phyloP scores from a whole-genome alignment of 495 filamentous ascomycete genomes.

The Penicillium longicatenatum region DNA sequence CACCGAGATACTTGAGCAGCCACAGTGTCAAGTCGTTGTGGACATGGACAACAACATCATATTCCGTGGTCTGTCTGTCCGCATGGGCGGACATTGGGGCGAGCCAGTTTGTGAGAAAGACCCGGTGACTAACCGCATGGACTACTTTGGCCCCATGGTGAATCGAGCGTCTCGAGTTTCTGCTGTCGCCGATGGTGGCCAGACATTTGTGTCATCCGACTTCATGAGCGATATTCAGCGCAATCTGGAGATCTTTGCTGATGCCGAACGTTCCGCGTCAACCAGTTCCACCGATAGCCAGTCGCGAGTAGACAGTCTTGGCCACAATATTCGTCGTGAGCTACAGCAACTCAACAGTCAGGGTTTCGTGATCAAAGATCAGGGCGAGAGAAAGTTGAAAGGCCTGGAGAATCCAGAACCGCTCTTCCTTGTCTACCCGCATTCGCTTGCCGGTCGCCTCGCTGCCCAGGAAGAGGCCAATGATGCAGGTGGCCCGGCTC shows the following conservation, averaged over 20 bases:
- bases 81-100: slow-evolving; percentile 97
- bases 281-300: slow-evolving; percentile 76
- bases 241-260: slow-evolving; percentile 80
- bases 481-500: slow-evolving; percentile 36
- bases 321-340: slow-evolving; percentile 78
- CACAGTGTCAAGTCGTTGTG: slow-evolving; percentile 75
- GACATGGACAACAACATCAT: slow-evolving; percentile 89
- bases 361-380: slow-evolving; percentile 95
- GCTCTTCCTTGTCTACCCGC: slow-evolving; percentile 91
- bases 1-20: slow-evolving; percentile 83
- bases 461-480: slow-evolving; percentile 56
- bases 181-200: slow-evolving; percentile 91
- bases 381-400: slow-evolving; percentile 91
- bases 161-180: slow-evolving; percentile 94
- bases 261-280: slow-evolving; percentile 69
- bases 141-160: slow-evolving; percentile 99
- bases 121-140: slow-evolving; percentile 96
- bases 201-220: slow-evolving; percentile 94
- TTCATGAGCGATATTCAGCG: slow-evolving; percentile 95
- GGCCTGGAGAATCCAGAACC: slow-evolving; percentile 97
- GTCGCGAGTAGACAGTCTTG: slow-evolving; percentile 48
- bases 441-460: slow-evolving; percentile 79
- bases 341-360: slow-evolving; percentile 84
- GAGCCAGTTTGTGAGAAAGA: slow-evolving; percentile 92
- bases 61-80: slow-evolving; percentile 88